Conservation (phyloP, 140 eudicot species). For the Oenanthe javanica region DNA sequence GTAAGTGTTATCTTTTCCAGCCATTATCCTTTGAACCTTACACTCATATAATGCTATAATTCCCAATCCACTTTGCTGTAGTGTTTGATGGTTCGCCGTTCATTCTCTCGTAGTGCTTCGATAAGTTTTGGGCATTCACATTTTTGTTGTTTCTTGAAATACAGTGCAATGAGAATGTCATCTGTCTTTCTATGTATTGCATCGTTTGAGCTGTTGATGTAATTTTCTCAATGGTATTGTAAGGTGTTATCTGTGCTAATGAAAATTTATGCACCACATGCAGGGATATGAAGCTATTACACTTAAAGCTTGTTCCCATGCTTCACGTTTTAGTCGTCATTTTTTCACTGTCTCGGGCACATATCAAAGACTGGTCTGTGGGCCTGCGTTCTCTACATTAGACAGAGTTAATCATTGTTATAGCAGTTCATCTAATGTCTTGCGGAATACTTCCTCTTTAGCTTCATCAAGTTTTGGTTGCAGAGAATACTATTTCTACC, state of each 20-base stretch:
- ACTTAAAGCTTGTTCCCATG: constrained; percentile 20
- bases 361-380: constrained; percentile 10
- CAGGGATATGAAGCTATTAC: constrained; percentile 51
- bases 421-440: constrained; percentile 15
- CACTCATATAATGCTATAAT: neutral
- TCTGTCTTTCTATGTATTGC: neutral
- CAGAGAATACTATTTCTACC: constrained; percentile 21
- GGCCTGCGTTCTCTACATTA: constrained; percentile 22
- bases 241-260: neutral
- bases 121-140: neutral
- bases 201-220: neutral
- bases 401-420: constrained; percentile 20
- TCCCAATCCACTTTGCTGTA: neutral
- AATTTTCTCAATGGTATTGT: neutral
- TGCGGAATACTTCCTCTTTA: constrained; percentile 23
- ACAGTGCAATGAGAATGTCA: neutral
- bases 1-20: neutral
- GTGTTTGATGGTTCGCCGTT: neutral
- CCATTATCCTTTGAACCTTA: neutral
- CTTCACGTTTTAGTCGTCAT: constrained; percentile 23
- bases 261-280: constrained; percentile 12
- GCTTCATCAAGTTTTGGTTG: constrained; percentile 34
- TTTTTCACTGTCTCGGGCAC: constrained; percentile 11
- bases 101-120: neutral
- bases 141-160: neutral